These are phyloP conservation scores for Irpex sp. DNA, from an alignment of 1,284 basidiomycete species.

Conservation along the genomic window DNA sequence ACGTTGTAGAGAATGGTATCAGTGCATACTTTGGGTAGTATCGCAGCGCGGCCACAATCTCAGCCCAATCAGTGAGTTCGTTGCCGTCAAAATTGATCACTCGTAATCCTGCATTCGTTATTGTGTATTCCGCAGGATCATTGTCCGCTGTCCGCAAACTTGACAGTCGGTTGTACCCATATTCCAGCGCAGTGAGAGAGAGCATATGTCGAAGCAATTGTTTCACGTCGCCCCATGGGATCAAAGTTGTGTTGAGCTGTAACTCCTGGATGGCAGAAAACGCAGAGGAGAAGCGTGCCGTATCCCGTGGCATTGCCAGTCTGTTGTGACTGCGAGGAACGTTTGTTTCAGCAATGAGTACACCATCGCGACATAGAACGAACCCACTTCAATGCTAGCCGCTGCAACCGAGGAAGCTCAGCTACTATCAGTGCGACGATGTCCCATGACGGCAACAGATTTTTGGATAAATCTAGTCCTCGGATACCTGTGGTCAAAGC, in stretches of 20 bases:
- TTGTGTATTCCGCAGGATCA: conserved; percentile 2
- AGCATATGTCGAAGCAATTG: conserved; percentile 55
- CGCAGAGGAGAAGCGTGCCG: conserved; percentile 32
- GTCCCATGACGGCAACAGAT: conserved; percentile 73
- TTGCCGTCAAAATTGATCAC: conserved; percentile 80
- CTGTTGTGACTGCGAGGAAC: conserved; percentile 52
- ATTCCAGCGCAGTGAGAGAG: conserved; percentile 59
- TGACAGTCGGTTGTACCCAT: conserved; percentile 72
- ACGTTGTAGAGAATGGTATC: conserved; percentile 3
- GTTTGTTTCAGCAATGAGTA: conserved; percentile 12
- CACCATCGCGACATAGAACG: neutral
- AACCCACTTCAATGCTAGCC: conserved; percentile 75
- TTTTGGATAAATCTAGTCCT: conserved; percentile 81
- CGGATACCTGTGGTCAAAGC: conserved; percentile 54
- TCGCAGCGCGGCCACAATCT: conserved; percentile 44
- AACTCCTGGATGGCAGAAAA: conserved; percentile 64
- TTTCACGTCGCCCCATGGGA: conserved; percentile 69
- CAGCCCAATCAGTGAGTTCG: conserved; percentile 55
- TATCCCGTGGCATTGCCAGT: conserved; percentile 33
- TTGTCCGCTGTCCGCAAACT: conserved; percentile 28
- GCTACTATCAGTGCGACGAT: conserved; percentile 61
- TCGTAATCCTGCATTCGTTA: conserved; percentile 31
- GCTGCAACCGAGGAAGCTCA: conserved; percentile 62
- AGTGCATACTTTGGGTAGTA: conserved; percentile 47
- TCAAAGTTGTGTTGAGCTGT: conserved; percentile 71